phyloP scores from a whole-genome alignment of 1,284 basidiomycete genomes.

The Ceratobasidium sp. region DNA sequence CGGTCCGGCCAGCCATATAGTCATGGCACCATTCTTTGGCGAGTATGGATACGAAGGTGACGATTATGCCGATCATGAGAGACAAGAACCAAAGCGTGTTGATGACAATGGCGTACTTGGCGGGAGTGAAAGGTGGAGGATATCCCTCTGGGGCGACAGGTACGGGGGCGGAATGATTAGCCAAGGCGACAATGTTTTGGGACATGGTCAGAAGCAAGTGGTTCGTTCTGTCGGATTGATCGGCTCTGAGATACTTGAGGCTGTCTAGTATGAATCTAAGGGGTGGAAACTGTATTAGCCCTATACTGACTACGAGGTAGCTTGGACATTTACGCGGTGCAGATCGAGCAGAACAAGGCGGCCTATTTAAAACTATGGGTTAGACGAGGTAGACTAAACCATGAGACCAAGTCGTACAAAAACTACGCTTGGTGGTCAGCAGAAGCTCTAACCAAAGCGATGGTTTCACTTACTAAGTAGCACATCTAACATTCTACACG shows the following conservation, averaged over 20 bases:
- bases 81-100: conserved; percentile 29
- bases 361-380: neutral
- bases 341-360: conserved; percentile 8
- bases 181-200: neutral
- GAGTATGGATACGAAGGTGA: conserved; percentile 11
- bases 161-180: neutral
- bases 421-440: neutral
- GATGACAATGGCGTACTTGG: neutral
- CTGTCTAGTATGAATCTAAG: conserved; percentile 18
- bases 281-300: too few relatives aligned
- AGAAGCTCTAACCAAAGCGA: neutral
- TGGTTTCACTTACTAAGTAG: neutral
- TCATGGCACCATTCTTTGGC: conserved; percentile 26
- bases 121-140: neutral
- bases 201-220: neutral
- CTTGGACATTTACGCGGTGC: neutral
- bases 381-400: neutral
- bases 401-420: neutral
- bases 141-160: neutral
- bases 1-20: conserved; percentile 16
- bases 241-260: neutral
- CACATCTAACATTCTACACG: conserved; percentile 12
- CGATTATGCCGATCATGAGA: conserved; percentile 1
- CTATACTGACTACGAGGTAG: too few relatives aligned
- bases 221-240: neutral